phyloP scores from a whole-genome alignment of 306 rosid genomes.

The Canavalia ensiformis region DNA sequence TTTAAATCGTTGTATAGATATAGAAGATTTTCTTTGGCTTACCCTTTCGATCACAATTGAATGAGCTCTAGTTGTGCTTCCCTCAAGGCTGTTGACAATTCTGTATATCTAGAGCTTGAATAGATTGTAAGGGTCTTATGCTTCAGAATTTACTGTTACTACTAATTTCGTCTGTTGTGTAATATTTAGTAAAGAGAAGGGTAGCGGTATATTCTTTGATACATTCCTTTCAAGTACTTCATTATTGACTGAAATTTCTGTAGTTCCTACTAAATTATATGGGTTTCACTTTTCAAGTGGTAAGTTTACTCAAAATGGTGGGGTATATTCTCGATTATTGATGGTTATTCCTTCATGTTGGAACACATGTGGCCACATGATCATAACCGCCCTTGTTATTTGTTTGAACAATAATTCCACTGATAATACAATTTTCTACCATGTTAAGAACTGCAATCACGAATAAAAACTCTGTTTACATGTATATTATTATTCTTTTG shows the following conservation, averaged over 20 bases:
- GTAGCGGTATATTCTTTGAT: no score
- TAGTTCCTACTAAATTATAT: no score
- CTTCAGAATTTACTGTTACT: not conserved
- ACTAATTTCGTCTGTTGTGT: not conserved
- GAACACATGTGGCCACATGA: not conserved
- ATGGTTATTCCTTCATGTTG: not conserved
- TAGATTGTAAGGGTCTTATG: not conserved
- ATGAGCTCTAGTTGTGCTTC: constrained; percentile 2
- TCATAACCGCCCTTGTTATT: no score
- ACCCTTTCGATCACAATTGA: not conserved
- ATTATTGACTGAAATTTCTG: no score
- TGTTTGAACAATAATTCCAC: no score
- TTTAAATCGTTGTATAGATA: constrained; percentile 46
- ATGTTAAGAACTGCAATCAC: no score
- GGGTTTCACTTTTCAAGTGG: no score
- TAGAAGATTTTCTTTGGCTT: constrained; percentile 20
- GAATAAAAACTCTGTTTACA: no score
- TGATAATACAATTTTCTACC: no score
- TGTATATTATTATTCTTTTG: no score
- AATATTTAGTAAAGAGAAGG: not conserved
- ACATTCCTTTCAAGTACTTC: no score
- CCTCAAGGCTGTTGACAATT: not conserved
- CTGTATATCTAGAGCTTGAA: not conserved
- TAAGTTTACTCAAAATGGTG: no score
- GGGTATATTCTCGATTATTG: not conserved